Evolutionary conservation across 768 basidiomycete species (phyloP).

Genomic region (Boletus coccyginus): DNA sequence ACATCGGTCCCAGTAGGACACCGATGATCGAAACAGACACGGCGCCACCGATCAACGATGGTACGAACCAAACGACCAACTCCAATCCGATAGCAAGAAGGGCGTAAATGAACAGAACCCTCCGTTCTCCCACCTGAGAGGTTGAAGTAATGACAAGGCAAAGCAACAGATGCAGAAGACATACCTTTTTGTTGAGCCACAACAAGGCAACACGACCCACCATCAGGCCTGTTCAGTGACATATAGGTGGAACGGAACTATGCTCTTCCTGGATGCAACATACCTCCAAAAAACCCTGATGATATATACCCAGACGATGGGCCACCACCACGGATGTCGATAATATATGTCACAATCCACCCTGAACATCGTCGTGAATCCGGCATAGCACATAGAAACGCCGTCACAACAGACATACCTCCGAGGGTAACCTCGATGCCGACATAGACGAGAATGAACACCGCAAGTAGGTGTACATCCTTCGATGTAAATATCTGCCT

Average conservation of each 20-base stretch:
- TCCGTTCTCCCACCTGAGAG: constrained; percentile 51
- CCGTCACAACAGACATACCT: constrained; percentile 24
- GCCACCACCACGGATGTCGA: constrained; percentile 43
- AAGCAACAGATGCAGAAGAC: background rate
- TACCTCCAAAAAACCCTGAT: constrained; percentile 56
- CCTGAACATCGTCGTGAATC: constrained; percentile 34
- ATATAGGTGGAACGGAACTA: background rate
- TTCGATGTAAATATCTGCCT: constrained; percentile 51
- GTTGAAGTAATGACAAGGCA: background rate
- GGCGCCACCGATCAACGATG: constrained; percentile 50
- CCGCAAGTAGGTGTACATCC: constrained; percentile 59
- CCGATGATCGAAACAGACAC: constrained; percentile 57
- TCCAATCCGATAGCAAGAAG: constrained; percentile 54
- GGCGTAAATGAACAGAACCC: constrained; percentile 51
- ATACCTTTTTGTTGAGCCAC: constrained; percentile 55
- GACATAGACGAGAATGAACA: constrained; percentile 66
- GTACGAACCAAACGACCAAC: constrained; percentile 56
- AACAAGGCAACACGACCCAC: constrained; percentile 50
- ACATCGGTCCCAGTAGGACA: constrained; percentile 50
- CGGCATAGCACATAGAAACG: background rate
- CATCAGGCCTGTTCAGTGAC: constrained; percentile 44
- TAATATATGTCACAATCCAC: constrained; percentile 68
- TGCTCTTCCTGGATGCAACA: background rate
- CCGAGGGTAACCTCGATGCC: constrained; percentile 60
- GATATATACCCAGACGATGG: constrained; percentile 49